Base-by-base conservation (phyloP, 768 basidiomycete species). In the Pisolithus microcarpus region DNA sequence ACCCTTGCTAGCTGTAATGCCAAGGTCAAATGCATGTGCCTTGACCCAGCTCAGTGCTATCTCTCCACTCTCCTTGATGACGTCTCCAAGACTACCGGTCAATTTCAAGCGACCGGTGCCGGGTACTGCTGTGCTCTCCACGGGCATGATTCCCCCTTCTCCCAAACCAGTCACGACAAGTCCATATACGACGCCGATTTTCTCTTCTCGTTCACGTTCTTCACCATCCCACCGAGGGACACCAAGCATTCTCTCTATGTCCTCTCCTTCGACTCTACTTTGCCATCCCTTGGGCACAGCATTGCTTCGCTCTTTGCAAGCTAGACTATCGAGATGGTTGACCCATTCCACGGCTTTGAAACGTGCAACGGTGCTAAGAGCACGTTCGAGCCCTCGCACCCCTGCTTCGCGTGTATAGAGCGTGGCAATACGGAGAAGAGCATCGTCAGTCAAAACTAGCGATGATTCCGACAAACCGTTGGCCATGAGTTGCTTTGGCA, bases 21-120 rank as follows among this genome's bases (percentile, higher is more conserved):
- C 80, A 53, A 91, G 65, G 39, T 86, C 84, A 65, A 86, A 91
- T 7, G 89, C 84, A 58, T 91, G 80, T 16, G 80, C 80, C 72
- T 89, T 91, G 16, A 95, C 90, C 91, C 93, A 96, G 63, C 88
- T 92, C 59, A 96, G 70, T 1, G 91, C 91, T 42, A 97, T 73
- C 62, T 91, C 88, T 7, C 84, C 91, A 54, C 87, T 91, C 72
- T 97, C 93, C 65, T 87, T 87, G 70, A 96, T 92, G 16, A 93
- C 91, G 48, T 91, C 90, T 4, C 92, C 92, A 39, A 95, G 66
- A 58, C 82, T 84, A 5, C 92, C 92, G 0, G 91, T 95, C 55
- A 91, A 66, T 60, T 83, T 85, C 56, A 95, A 66, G 50, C 70
- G 69, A 1, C 92, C 92, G 18, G 67, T 67, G 1, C 91, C 92